Percentiles rank a stretch among this genome's conserved stretches.
These are phyloP conservation scores for Hippophae tibetana DNA, from an alignment of 306 rosid genomes.

Conservation along the genomic window DNA sequence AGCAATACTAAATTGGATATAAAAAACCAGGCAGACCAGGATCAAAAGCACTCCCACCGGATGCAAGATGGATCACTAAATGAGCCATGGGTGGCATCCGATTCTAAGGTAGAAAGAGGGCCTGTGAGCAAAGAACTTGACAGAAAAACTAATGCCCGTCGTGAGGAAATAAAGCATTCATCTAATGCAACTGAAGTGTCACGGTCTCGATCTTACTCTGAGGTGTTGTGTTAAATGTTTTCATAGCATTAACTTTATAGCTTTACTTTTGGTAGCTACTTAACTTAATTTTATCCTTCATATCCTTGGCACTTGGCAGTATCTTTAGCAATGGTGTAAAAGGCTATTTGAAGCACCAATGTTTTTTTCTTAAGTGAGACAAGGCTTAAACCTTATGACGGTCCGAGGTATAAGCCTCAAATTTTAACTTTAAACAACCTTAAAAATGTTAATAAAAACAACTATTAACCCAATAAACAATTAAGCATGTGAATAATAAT, in stretches of 20 bases:
- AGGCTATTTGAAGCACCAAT: too few species aligned
- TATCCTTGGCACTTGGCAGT: background rate
- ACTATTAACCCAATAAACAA: too few species aligned
- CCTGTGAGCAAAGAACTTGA: slow-evolving; percentile 30
- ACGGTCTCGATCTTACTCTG: slow-evolving; percentile 46
- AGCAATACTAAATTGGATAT: slow-evolving; percentile 21
- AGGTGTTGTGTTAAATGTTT: slow-evolving; percentile 39
- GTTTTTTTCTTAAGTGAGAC: too few species aligned
- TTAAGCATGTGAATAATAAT: too few species aligned
- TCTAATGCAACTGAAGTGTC: slow-evolving; percentile 36
- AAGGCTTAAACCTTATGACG: too few species aligned
- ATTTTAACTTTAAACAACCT: too few species aligned
- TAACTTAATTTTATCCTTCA: background rate
- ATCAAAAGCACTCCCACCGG: slow-evolving; percentile 30
- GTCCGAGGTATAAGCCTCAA: too few species aligned
- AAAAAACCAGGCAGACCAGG: slow-evolving; percentile 33
- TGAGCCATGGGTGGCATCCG: slow-evolving; percentile 20
- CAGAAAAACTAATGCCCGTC: slow-evolving; percentile 27
- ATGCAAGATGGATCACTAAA: slow-evolving; percentile 29
- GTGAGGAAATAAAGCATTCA: slow-evolving; percentile 34
- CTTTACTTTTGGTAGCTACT: slow-evolving; percentile 1
- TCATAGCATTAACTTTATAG: slow-evolving; percentile 6
- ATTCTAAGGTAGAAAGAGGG: slow-evolving; percentile 34
- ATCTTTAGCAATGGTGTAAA: too few species aligned
- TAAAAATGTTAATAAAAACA: too few species aligned